Evolutionary conservation across 1,284 basidiomycete species (phyloP).

Genomic region (Ustilago nuda): DNA sequence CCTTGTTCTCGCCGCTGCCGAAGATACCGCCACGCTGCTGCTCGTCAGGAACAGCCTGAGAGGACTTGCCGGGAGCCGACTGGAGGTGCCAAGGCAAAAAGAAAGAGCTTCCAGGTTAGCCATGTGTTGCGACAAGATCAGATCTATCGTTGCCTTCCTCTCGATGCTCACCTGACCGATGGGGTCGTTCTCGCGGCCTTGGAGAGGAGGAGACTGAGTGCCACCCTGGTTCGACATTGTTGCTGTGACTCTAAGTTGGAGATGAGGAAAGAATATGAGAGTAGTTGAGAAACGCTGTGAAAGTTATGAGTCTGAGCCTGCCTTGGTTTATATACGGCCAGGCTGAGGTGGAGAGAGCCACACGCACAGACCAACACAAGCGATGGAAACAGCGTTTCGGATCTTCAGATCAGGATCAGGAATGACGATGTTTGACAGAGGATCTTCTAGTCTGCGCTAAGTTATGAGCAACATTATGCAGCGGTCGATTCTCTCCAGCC

Average conservation of each 20-base stretch:
- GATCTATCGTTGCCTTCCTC: background rate
- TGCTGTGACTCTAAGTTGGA: background rate
- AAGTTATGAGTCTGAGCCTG: background rate
- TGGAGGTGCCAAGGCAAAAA: background rate
- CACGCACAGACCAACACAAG: background rate
- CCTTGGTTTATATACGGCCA: background rate
- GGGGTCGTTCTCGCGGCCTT: constrained; percentile 52
- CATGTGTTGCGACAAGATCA: background rate
- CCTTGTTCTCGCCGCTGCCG: constrained; percentile 39
- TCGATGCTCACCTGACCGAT: constrained; percentile 46
- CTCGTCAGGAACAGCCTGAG: constrained; percentile 46
- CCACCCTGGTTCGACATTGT: constrained; percentile 42
- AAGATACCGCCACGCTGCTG: constrained; percentile 48
- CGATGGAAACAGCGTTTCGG: background rate
- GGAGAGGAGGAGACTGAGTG: constrained; percentile 52
- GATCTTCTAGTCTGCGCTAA: background rate
- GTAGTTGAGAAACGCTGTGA: background rate
- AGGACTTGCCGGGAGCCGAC: constrained; percentile 47
- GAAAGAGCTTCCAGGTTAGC: background rate
- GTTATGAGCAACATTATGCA: constrained; percentile 2
- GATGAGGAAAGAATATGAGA: background rate
- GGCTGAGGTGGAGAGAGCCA: background rate
- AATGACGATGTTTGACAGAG: constrained; percentile 1
- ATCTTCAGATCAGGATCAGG: constrained; percentile 6
- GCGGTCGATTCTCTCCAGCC: background rate